Evolutionary conservation across 306 rosid species (phyloP), one percentile per base, ranked within the genome.

Genomic region (Purshia tridentata): DNA sequence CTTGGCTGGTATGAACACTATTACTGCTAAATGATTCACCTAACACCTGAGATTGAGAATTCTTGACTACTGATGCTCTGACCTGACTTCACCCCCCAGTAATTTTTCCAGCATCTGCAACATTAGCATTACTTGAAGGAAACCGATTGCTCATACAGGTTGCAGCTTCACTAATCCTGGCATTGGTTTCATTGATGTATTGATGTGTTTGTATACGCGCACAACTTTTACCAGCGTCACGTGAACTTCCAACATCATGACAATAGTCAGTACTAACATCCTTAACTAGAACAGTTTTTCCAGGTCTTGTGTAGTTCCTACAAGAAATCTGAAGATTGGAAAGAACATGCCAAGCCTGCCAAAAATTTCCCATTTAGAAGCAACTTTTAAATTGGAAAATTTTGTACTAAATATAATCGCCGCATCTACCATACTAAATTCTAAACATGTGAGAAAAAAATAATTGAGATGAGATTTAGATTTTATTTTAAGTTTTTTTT

Each of bases 301-400:
- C 99, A 47, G 89, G 92, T 78, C 76, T 91, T 59, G 68, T 74
- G 69, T 88, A 88, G 63, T 68, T 82, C 84, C 85, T 81, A 72
- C 68, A 59, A 69, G 93, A 91, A 77, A 75, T 81, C 77, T 87
- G 87, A 69, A 86, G 83, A 82, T 79, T 85, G 58, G 95, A 89
- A 80, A 89, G 91, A 67, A 70, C 85, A 64, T 62, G 71, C 95
- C 96, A 94, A 51, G 91, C 97, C 99, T 94, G 89, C 78, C 19
- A 72, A 59, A 11, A 71, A 29, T 81, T 19, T 64, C 65, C 76
- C 73, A 65, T 73, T 40, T 65, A 73, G 45, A 69, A 69, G 23
- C 59, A 66, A 71, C 29, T 11, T 41, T 57, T 68, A 51, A 74
- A 70, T 72, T 56, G 52, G 48, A 80, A n/a, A 39, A 67, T 39